Conservation (phyloP, 805 yeast genomes). For the Komagataella kurtzmanii region DNA sequence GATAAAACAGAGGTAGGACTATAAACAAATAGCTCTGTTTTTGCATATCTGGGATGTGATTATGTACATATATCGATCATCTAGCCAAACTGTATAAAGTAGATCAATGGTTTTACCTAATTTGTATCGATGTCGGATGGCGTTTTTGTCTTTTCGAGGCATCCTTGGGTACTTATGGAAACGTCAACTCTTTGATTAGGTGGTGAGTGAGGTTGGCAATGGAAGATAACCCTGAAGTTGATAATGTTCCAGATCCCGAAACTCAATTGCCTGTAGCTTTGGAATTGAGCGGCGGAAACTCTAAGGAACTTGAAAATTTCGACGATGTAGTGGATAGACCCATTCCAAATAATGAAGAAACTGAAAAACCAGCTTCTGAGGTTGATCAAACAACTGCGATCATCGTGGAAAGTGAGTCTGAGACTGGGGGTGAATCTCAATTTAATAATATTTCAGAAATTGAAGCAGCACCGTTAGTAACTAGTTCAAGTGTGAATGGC, state of each 20-base stretch:
- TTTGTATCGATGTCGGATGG: not conserved
- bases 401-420: not conserved
- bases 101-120: not conserved
- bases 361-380: not conserved
- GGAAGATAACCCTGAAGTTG: not conserved
- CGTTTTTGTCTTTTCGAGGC: not conserved
- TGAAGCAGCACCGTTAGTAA: not conserved
- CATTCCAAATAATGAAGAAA: not conserved
- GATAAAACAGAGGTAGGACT: slow-evolving; percentile 2
- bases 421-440: not conserved
- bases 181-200: not conserved
- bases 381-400: not conserved
- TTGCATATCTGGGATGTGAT: not conserved
- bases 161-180: not conserved
- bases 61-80: not conserved
- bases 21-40: too few relatives aligned
- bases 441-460: too few relatives aligned
- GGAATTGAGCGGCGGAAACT: not conserved
- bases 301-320: not conserved
- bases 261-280: not conserved
- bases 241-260: not conserved
- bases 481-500: not conserved
- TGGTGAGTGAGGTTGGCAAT: not conserved
- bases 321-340: not conserved
- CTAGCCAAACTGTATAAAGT: not conserved